Base-by-base conservation (phyloP, 495 filamentous ascomycete species). In the Talaromyces thailandensis region DNA sequence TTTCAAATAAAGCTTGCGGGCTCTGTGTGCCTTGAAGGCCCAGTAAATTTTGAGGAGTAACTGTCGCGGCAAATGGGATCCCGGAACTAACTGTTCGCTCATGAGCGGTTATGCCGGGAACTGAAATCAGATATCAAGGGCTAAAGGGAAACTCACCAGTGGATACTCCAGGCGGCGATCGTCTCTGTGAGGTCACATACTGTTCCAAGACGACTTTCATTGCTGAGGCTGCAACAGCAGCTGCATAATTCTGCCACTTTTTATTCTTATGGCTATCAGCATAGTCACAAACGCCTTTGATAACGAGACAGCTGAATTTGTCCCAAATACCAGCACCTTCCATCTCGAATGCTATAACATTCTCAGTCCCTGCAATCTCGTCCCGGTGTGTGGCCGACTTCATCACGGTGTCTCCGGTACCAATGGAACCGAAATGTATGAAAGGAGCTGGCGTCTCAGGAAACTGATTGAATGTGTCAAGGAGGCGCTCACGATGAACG, bases 201-300 rank as follows among this genome's bases (percentile, higher is more conserved):
- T 62, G 25, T 45, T 43, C 45, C 26, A 69, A 25, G 45, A 70
- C 52, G 14, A 63, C 68, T 51, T 69, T 72, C 35, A 64, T 62
- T 60, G 48, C 40, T 24, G 64, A 35, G 56, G 74, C 74, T 2
- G 71, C 74, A 7, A 58, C 64, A 3, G 70, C 69, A 1, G 74
- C 72, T n/a, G 73, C 70, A 63, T 73, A 76, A 4, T 50, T 24
- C 56, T 79, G 71, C 74, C 74, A 79, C 9, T 32, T 57, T 40
- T 75, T 71, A 55, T 70, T 71, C 64, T 77, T 77, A 51, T 77
- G 73, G 51, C 72, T 70, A 56, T 76, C 74, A n/a, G 71, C 66
- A 62, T 77, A 76, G 64, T 75, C 72, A 62, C 71, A 74, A 11
- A 77, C 63, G 0, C 72, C 71, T 51, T 77, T 75, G 55, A 78